A percentile compares a stretch with the other conserved stretches of the same genome.
phyloP scores from a whole-genome alignment of 129 eudicot species.

The Sambucus nigra region DNA sequence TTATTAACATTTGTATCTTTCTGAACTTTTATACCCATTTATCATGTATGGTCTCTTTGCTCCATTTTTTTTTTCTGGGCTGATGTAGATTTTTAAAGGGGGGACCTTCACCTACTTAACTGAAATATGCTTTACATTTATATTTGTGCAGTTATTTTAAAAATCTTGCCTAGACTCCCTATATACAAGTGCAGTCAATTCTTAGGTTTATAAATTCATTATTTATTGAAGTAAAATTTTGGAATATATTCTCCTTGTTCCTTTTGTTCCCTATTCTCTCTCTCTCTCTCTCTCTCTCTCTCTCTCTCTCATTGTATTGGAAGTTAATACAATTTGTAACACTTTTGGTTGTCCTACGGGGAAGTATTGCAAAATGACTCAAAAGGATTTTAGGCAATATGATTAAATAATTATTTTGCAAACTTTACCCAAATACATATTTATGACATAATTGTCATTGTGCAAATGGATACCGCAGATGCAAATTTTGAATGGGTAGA shows the following conservation, averaged over 20 bases:
- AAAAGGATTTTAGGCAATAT: too few species aligned
- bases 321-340: too few species aligned
- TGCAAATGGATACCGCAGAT: too few species aligned
- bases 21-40: background rate
- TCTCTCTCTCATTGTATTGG: background rate
- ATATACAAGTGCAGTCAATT: background rate
- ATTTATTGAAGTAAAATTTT: background rate
- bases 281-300: background rate
- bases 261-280: background rate
- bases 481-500: too few species aligned
- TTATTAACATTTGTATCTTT: constrained; percentile 17
- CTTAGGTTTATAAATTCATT: background rate
- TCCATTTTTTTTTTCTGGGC: background rate
- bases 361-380: too few species aligned
- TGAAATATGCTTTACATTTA: background rate
- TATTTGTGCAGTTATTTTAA: background rate
- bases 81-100: background rate
- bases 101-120: background rate
- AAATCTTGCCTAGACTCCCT: background rate
- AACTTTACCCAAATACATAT: too few species aligned
- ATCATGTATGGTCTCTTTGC: constrained; percentile 5
- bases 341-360: too few species aligned
- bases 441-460: too few species aligned
- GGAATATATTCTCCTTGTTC: background rate
- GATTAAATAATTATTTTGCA: too few species aligned